Base-by-base conservation (phyloP, 2,329 filamentous ascomycete species). In the Fusarium falciforme region DNA sequence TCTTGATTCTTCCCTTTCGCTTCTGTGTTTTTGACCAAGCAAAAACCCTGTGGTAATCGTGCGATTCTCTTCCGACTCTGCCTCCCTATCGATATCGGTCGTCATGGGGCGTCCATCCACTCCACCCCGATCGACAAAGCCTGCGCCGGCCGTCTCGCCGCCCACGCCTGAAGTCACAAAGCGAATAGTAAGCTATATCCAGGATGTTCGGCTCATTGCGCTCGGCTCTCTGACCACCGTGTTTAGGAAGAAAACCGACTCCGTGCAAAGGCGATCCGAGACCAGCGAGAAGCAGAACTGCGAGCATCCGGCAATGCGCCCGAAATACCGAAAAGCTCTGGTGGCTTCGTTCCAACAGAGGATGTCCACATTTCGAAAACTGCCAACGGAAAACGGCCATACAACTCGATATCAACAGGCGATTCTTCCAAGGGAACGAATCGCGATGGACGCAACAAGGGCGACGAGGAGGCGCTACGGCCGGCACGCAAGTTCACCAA, bases 401-500 rank as follows among this genome's bases (percentile, higher is more conserved):
- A 92, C 82, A 87, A 88, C 33, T 87, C 91, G 12, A 91, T 94
- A 67, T 91, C 91, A 52, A 68, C 72, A 16, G 61, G 66, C 61
- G 80, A 86, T 69, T 80, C 80, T 8, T 79, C 85, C 0, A 89
- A 89, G 1, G 83, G 87, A 14, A 94, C 88, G 35, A 89, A 90
- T 78, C 92, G 94, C 78, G 93, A 96, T 87, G 93, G 90, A 6
- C 88, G 90, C 58, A 84, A 83, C 74, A 81, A 79, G 76, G 81
- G 80, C 77, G 84, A 88, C 73, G 85, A 86, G 17, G 85, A 79
- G 81, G 69, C 82, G 49, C 91, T 97, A 59, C 91, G 91, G 64
- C 93, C 96, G 1, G 94, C 94, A 55, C 90, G 92, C 79, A 98
- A 97, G 79, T 98, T 98, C 76, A 91, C 93, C 70, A 96, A 96